These are phyloP conservation scores for Marsdenia floribunda DNA, from an alignment of 257 asterid species.

Conservation along the genomic window DNA sequence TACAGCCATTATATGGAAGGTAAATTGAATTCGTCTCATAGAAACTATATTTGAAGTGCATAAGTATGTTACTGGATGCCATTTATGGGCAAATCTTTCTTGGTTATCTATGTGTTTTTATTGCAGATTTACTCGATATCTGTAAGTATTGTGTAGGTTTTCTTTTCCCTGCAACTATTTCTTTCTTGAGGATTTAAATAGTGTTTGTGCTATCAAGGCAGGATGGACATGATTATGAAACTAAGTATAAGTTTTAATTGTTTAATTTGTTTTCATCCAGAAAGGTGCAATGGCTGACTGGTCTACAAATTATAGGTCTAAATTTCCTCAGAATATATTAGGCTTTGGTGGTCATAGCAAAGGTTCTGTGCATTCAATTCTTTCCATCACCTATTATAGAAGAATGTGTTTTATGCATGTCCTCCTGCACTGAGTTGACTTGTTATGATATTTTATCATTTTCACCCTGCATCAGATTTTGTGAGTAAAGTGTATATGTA, in stretches of 20 bases:
- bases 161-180: not conserved
- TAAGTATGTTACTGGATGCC: conserved; percentile 8
- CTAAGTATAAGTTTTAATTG: not conserved
- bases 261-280: not conserved
- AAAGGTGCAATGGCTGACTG: not conserved
- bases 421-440: not conserved
- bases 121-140: not conserved
- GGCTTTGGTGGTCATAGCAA: not conserved
- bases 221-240: not conserved
- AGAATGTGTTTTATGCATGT: not conserved
- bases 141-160: not conserved
- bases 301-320: not conserved
- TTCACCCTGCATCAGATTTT: not conserved
- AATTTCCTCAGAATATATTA: not conserved
- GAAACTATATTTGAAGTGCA: not conserved
- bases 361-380: not conserved
- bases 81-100: not conserved
- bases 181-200: not conserved
- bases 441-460: not conserved
- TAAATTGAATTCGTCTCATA: conserved; percentile 17
- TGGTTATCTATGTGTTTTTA: not conserved
- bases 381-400: not conserved
- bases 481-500: not conserved
- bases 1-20: conserved; percentile 91
- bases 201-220: not conserved